Base-by-base conservation (phyloP, 2,329 filamentous ascomycete genomes). In the Cladophialophora bantiana region DNA sequence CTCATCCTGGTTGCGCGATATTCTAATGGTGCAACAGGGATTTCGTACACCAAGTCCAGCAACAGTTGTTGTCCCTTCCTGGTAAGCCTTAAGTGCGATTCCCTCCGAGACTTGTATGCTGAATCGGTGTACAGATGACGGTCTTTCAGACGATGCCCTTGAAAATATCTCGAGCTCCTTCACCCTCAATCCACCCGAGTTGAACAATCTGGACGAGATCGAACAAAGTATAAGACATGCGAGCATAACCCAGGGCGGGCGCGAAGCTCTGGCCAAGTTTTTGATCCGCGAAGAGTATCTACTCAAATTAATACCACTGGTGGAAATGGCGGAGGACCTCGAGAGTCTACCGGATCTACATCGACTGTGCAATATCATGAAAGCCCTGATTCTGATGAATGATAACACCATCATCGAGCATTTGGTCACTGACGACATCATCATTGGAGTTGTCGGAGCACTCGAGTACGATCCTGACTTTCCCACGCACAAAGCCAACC, bases 381-480 rank as follows among this genome's bases (percentile, higher is more conserved):
- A 99, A 83, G 91, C 90, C 66, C 86, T 98, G 64, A 96, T 99
- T 62, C 83, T 98, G 61, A 87, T 98, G 70, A 99, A 98, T 80
- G 95, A 99, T 77, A 96, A 91, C 35, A 86, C 89, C 66, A 96
- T 99, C 70, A 97, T 99, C 74, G 95, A 99, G 79, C 90, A 93
- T 73, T 91, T 94, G 13, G 94, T 99, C 32, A 92, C 91, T 13
- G 94, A 98, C 79, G 88, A 93, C 65, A 90, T 94, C 71, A 89
- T 98, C 53, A 82, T 96, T 71, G 95, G 94, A 18, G 94, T 98
- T 32, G 94, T 99, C 42, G 95, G 95, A 67, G 95, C 95, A 31
- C 83, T 99, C 70, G 95, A 99, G 83, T 99, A 98, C 81, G 95
- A 99, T 74, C 94, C 95, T 0, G 95, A 99, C 79, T 99, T 98